Evolutionary conservation across 2,329 filamentous ascomycete species (phyloP).

Genomic region (Ramularia collo-cygni): DNA sequence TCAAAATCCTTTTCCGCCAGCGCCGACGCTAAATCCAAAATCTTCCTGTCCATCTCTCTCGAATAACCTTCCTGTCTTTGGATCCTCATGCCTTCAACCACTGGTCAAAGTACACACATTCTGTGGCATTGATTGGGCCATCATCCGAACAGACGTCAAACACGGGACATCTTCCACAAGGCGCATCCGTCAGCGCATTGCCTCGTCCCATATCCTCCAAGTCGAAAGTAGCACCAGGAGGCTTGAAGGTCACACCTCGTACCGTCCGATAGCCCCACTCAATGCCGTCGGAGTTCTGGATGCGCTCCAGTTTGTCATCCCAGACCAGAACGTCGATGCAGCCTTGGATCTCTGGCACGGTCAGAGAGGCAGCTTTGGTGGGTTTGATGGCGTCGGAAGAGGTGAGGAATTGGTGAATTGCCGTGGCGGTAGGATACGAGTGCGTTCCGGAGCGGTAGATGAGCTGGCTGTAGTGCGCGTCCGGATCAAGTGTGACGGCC

Average conservation of each 20-base stretch:
- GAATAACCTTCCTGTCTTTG: too few species aligned
- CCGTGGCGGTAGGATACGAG: conserved; percentile 71
- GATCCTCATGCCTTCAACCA: conserved; percentile 60
- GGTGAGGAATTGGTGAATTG: conserved; percentile 70
- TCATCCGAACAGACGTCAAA: conserved; percentile 89
- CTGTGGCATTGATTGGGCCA: conserved; percentile 80
- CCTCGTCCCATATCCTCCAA: conserved; percentile 37
- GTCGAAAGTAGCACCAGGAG: conserved; percentile 16
- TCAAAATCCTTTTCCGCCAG: too few species aligned
- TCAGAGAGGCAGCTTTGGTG: conserved; percentile 43
- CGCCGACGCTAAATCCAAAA: too few species aligned
- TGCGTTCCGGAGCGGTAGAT: conserved; percentile 34
- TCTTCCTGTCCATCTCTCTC: too few species aligned
- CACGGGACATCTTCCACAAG: conserved; percentile 86
- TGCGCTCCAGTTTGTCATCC: conserved; percentile 73
- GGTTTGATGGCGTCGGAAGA: conserved; percentile 64
- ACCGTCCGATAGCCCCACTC: conserved; percentile 45
- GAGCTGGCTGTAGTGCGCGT: conserved; percentile 22
- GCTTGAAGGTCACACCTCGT: conserved; percentile 26
- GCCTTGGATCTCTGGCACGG: conserved; percentile 71
- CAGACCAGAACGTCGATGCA: conserved; percentile 82
- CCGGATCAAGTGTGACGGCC: background rate
- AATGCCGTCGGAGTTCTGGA: conserved; percentile 26
- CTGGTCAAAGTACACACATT: conserved; percentile 82
- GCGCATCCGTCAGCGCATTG: conserved; percentile 79